These are phyloP conservation scores for Scheffersomyces titani DNA, from an alignment of 1,139 yeast species.

Conservation along the genomic window DNA sequence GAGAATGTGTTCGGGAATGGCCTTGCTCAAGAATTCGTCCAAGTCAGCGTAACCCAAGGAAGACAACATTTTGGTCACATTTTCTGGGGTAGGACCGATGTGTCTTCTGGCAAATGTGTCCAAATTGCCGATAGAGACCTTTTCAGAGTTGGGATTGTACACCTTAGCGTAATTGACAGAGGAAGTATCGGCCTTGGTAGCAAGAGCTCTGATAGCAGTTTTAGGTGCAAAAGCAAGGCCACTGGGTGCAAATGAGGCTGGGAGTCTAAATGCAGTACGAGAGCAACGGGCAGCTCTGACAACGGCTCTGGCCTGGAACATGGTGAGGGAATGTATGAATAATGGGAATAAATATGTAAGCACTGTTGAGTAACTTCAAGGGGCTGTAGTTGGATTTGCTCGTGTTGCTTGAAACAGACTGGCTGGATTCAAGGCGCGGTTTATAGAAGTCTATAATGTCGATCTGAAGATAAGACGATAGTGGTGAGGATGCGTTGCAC, in stretches of 20 bases:
- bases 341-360: neutral
- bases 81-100: conserved; percentile 74
- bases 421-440: neutral
- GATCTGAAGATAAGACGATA: neutral
- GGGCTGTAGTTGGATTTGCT: neutral
- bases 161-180: conserved; percentile 42
- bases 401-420: neutral
- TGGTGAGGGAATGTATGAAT: neutral
- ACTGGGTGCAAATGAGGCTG: neutral
- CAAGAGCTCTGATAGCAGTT: conserved; percentile 14
- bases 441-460: neutral
- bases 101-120: conserved; percentile 92
- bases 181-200: conserved; percentile 46
- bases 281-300: conserved; percentile 9
- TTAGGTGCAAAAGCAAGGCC: neutral
- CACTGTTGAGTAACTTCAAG: neutral
- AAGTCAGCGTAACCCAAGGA: conserved; percentile 67
- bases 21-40: conserved; percentile 67
- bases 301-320: conserved; percentile 9
- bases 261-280: neutral
- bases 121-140: conserved; percentile 40
- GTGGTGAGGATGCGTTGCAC: neutral
- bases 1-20: conserved; percentile 77
- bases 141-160: conserved; percentile 35
- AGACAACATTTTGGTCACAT: conserved; percentile 65